Conservation (phyloP, 78 protist genomes). For the Planoprotostelium fungivorum region DNA sequence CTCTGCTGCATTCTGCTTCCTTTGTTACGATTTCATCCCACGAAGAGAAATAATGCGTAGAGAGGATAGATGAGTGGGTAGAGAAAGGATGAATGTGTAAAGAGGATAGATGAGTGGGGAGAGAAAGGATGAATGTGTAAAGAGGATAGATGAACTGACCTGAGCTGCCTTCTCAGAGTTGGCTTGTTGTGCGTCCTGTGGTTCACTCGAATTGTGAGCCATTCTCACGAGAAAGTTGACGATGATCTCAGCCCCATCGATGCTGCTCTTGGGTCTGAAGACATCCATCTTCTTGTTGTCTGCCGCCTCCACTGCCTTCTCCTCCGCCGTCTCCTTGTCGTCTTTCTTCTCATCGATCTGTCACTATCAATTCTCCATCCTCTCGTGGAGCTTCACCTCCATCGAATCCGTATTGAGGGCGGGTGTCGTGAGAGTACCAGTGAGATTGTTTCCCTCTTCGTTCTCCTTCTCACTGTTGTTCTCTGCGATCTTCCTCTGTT, state of each 20-base stretch:
- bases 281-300: not conserved
- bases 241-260: not conserved
- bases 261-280: not conserved
- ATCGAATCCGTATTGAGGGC: not conserved
- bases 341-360: not conserved
- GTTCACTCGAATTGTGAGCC: not conserved
- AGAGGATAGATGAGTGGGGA: too few species aligned
- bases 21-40: not conserved
- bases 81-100: too few species aligned
- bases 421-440: too few species aligned
- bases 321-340: not conserved
- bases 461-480: not conserved
- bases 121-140: too few species aligned
- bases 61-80: too few species aligned
- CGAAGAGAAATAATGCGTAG: too few species aligned
- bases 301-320: not conserved
- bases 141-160: too few species aligned
- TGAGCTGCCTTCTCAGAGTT: too few species aligned
- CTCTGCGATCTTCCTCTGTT: not conserved
- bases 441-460: not conserved
- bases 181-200: not conserved
- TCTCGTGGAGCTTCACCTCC: not conserved
- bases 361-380: not conserved
- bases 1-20: not conserved
- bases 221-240: not conserved